A percentile compares a stretch with the other conserved stretches of the same genome.
Conservation (phyloP, 2,329 filamentous ascomycete species). For the Ceratocystis papillata region DNA sequence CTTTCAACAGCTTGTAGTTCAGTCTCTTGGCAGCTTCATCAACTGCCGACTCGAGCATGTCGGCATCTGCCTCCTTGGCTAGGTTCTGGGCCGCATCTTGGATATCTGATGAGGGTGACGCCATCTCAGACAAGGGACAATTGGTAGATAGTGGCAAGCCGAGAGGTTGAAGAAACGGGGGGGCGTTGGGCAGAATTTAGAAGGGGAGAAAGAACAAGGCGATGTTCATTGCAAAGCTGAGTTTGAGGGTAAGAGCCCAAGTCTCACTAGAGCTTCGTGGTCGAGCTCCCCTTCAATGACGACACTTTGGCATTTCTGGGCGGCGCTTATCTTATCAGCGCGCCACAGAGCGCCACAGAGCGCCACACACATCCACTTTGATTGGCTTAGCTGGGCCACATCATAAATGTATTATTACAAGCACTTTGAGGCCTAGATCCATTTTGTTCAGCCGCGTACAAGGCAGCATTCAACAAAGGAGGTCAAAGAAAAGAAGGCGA, state of each 20-base stretch:
- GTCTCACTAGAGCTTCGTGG: background rate
- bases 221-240: no score
- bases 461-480: background rate
- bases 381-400: no score
- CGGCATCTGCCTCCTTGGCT: constrained; percentile 18
- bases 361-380: background rate
- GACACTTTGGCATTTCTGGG: constrained; percentile 22
- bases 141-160: background rate
- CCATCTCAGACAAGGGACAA: background rate
- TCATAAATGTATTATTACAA: no score
- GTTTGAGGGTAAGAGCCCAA: background rate
- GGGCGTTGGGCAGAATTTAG: background rate
- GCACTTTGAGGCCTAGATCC: no score
- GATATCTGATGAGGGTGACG: background rate
- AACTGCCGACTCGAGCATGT: constrained; percentile 33
- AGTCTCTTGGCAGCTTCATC: constrained; percentile 32
- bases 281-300: constrained; percentile 4
- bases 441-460: background rate
- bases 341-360: background rate
- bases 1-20: constrained; percentile 77
- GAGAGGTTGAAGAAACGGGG: background rate
- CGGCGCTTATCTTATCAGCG: constrained; percentile 19
- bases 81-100: constrained; percentile 9
- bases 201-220: background rate
- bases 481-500: background rate